Conservation (phyloP, 768 basidiomycete species). For the Psilocybe sp. region DNA sequence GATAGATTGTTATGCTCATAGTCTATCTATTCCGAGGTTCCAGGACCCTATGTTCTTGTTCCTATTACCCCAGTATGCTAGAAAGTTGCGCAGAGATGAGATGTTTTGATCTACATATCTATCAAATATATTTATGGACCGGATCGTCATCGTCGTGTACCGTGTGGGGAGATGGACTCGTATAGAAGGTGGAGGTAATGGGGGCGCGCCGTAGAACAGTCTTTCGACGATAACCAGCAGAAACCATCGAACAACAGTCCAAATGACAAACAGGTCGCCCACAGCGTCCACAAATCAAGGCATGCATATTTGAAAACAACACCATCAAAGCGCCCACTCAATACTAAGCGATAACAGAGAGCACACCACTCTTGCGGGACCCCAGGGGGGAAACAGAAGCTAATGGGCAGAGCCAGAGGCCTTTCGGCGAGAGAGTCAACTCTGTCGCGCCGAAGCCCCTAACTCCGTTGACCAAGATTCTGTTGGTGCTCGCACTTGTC, state of each 20-base stretch:
- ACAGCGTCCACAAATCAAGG: constrained; percentile 59
- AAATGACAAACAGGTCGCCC: constrained; percentile 55
- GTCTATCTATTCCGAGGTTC: no score
- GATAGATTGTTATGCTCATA: no score
- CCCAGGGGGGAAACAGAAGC: constrained; percentile 32
- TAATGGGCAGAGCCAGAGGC: constrained; percentile 19
- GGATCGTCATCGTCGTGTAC: no score
- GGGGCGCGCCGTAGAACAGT: constrained; percentile 1
- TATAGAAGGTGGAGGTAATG: no score
- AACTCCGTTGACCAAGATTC: constrained; percentile 78
- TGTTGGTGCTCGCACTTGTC: constrained; percentile 73
- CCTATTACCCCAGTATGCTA: no score
- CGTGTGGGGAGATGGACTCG: no score
- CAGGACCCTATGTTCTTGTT: no score
- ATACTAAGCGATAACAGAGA: constrained; percentile 38
- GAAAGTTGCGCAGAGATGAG: no score
- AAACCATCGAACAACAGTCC: constrained; percentile 12
- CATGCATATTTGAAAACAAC: constrained; percentile 13
- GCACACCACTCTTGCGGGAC: constrained; percentile 61
- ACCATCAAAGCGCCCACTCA: neutral
- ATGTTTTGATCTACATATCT: no score
- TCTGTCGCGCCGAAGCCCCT: constrained; percentile 71
- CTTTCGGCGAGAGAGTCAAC: constrained; percentile 47
- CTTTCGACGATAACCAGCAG: constrained; percentile 2
- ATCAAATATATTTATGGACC: no score